Conservation (phyloP, 2,329 filamentous ascomycete genomes). For the Cytospora piceae region DNA sequence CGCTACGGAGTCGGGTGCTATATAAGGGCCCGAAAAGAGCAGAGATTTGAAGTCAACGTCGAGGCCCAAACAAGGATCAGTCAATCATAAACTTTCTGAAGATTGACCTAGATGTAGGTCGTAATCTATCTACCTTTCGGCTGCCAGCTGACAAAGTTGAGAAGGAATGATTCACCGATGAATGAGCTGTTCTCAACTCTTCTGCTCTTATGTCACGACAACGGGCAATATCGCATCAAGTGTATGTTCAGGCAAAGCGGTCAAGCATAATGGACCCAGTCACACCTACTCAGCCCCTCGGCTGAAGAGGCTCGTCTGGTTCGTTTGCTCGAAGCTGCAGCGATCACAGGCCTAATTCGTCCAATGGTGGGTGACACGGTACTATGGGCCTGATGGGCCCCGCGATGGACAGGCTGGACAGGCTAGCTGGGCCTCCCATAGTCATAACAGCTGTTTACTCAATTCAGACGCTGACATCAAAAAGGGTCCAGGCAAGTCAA, state of each 20-base stretch:
- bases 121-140: too few species aligned
- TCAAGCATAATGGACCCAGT: conserved; percentile 18
- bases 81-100: too few species aligned
- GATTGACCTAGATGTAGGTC: too few species aligned
- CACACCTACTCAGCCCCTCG: background rate
- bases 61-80: background rate
- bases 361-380: conserved; percentile 2
- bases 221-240: conserved; percentile 1
- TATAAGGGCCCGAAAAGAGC: background rate
- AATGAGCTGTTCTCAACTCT: background rate
- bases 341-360: conserved; percentile 11
- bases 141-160: background rate
- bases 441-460: conserved; percentile 10
- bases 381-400: background rate
- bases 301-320: background rate
- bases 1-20: background rate
- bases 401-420: conserved; percentile 7
- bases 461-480: conserved; percentile 2
- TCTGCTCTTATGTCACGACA: background rate
- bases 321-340: conserved; percentile 8
- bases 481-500: background rate
- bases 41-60: background rate
- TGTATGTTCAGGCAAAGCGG: conserved; percentile 10
- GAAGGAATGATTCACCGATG: background rate
- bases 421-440: conserved; percentile 5